Evolutionary conservation across 2,329 filamentous ascomycete genomes (phyloP), one percentile per base, ranked within the genome.

Genomic region (Gaeumannomyces tritici): DNA sequence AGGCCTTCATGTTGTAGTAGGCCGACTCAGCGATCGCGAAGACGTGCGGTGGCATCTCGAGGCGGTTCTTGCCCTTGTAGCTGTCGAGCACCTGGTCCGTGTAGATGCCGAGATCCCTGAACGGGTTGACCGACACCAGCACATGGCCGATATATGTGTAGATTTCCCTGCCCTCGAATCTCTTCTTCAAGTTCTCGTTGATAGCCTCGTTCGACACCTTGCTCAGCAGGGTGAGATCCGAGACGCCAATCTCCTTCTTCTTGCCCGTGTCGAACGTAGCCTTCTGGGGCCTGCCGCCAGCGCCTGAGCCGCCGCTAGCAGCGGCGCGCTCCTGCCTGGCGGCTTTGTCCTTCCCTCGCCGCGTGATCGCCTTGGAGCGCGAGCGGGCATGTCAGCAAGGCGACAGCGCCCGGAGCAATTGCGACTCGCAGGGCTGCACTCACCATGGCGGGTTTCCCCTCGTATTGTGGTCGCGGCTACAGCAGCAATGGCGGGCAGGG

Each of bases 81-180:
- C 90, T 93, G 59, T 96, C 88, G 71, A 99, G 85, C 63, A 98
- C 92, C 71, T 89, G 80, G 68, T 98, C 93, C 75, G 93, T 98
- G 78, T 99, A 99, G 78, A 99, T 98, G 63, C 95, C 95, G 79
- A 96, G 83, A 73, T 99, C 95, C 73, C 91, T 88, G 77, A 99
- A 99, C 47, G 95, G 95, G 76, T 99, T 99, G 75, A 99, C 95
- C 54, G 95, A 98, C 69, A 99, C 95, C 83, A 99, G 77, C 76
- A 99, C 95, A 89, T 98, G 93, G 79, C 95, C 95, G 74, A 99
- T 99, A 77, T 99, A 99, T 72, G 95, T 99, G 80, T 99, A 99
- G 75, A 99, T 99, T 78, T 99, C 93, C 75, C 84, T 89, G 82
- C 93, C 93, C 74, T 98, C 91, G 76, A 99, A 99, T 65, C 95